phyloP scores from a whole-genome alignment of 805 yeast genomes.

The Metschnikowia lunata region DNA sequence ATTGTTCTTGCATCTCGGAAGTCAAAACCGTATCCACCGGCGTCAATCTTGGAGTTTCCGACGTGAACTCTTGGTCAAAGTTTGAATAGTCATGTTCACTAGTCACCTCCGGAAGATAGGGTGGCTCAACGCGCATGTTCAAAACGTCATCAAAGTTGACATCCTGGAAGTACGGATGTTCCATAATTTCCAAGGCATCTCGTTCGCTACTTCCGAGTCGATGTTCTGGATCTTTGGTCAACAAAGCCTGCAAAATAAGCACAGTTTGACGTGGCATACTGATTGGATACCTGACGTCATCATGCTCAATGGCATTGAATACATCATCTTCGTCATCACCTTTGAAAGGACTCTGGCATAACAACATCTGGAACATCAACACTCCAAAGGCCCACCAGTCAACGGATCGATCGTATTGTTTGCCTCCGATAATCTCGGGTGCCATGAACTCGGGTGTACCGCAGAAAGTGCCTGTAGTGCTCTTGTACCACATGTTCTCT shows the following conservation, averaged over 20 bases:
- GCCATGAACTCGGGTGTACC: conserved; percentile 99
- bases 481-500: conserved; percentile 82
- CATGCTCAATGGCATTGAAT: conserved; percentile 91
- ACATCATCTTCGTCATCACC: conserved; percentile 98
- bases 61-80: conserved; percentile 92
- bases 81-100: conserved; percentile 88
- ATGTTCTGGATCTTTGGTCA: conserved; percentile 80
- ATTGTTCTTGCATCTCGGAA: conserved; percentile 88
- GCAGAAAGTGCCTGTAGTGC: conserved; percentile 90
- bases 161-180: conserved; percentile 87
- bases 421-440: conserved; percentile 92
- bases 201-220: conserved; percentile 84
- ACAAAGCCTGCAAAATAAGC: conserved; percentile 82
- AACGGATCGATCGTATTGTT: conserved; percentile 87
- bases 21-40: conserved; percentile 88
- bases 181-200: conserved; percentile 93
- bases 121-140: conserved; percentile 70
- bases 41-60: conserved; percentile 90
- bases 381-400: conserved; percentile 99
- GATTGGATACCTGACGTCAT: conserved; percentile 94
- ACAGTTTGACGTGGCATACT: conserved; percentile 97
- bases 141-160: conserved; percentile 86
- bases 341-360: conserved; percentile 94
- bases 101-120: conserved; percentile 81
- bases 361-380: conserved; percentile 88